These are phyloP conservation scores for Trichoderma parareesei DNA, from an alignment of 495 filamentous ascomycete species.

Conservation along the genomic window DNA sequence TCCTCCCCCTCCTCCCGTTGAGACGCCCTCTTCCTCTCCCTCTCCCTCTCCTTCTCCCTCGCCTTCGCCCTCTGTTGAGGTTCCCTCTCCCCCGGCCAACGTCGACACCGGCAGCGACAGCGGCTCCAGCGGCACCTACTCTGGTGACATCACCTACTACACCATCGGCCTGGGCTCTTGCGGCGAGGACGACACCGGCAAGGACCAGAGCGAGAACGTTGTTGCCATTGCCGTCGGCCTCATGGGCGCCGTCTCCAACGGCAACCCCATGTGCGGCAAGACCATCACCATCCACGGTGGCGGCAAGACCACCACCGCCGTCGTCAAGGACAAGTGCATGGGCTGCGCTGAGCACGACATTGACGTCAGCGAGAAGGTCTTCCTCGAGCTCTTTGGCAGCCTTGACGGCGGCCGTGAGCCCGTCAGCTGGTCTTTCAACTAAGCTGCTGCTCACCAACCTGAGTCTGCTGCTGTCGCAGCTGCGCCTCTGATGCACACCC, in stretches of 20 bases:
- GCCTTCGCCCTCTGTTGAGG: not conserved
- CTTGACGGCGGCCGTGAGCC: constrained; percentile 27
- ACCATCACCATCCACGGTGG: constrained; percentile 49
- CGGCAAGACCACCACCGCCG: constrained; percentile 48
- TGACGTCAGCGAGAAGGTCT: constrained; percentile 41
- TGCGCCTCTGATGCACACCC: too few species aligned
- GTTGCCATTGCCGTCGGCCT: constrained; percentile 34
- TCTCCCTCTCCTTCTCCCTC: constrained; percentile 1
- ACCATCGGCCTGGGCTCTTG: constrained; percentile 36
- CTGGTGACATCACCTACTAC: constrained; percentile 42
- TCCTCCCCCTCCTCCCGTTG: constrained; percentile 14
- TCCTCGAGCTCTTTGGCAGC: constrained; percentile 32
- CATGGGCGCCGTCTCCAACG: constrained; percentile 39
- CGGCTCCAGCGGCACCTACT: constrained; percentile 18
- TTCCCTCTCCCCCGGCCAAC: constrained; percentile 4
- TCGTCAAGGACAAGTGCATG: constrained; percentile 67
- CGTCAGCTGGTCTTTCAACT: constrained; percentile 35
- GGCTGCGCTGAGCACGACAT: constrained; percentile 46
- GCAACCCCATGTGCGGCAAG: constrained; percentile 58
- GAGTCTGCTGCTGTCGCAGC: too few species aligned
- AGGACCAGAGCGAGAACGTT: constrained; percentile 32
- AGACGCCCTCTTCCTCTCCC: constrained; percentile 12
- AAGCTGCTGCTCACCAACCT: constrained; percentile 12
- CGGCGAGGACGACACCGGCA: constrained; percentile 33
- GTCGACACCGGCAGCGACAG: constrained; percentile 16